Base-by-base conservation (phyloP, 495 filamentous ascomycete genomes). In the Cladorrhinum samala region DNA sequence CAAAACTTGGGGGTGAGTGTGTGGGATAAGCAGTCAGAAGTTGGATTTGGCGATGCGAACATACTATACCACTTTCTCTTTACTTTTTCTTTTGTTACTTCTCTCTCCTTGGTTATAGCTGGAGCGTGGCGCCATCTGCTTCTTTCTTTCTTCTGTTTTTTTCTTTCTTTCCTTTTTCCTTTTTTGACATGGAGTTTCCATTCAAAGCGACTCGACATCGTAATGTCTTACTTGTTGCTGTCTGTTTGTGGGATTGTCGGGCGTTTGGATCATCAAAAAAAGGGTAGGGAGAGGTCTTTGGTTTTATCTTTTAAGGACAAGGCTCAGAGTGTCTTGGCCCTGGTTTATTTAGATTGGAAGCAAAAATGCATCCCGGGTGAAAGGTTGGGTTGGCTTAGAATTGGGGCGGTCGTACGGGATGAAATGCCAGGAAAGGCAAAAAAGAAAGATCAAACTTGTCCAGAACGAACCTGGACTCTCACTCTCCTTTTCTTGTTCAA, bases 211-310 rank as follows among this genome's bases (percentile, higher is more conserved):
- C 54, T 47, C 37, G 44, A 48, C 55, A 50, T 46, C 14, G 45
- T 60, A 57, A 60, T 61, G 59, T 49, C 51, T 54, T 51, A 55
- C 33, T 40, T 11, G 57, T 33, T 33, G 27, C 27, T 33, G 27
- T 33, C 27, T 33, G 5, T 33, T 33, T 33, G 11, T 33, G 27
- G 27, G 5, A 39, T 56, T 60, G 54, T 50, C 24, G 53, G 53
- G 57, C 37, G 45, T 56, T 24, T 39, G 50, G 54, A 40, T 43
- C 39, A 13, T 52, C 16, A 49, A 52, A 61, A 56, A 56, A 50
- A 54, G 38, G 45, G 19, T 42, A 19, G 23, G 20, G 17, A 33
- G n/a, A n/a, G 7, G 36, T 38, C 20, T 11, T 38, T 48, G 23
- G 48, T 24, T 39, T 53, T 47, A 20, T 8, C 19, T 50, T 44